Percentiles rank a stretch among this genome's conserved stretches.
These are phyloP conservation scores for Cercophora samala DNA, from an alignment of 495 filamentous ascomycete species.

Conservation along the genomic window DNA sequence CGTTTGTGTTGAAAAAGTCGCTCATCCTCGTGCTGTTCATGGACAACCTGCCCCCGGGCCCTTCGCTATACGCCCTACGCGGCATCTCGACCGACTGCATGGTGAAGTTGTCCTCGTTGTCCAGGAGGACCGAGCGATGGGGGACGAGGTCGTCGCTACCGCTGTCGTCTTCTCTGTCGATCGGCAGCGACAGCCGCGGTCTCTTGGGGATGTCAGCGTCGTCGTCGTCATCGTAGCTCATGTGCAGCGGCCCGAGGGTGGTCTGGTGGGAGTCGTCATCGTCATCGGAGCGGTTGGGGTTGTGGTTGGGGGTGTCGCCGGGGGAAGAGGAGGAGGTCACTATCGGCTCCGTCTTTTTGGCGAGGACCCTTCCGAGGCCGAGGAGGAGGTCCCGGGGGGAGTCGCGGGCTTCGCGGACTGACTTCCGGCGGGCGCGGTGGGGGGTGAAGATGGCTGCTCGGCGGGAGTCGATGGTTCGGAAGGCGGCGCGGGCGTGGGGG, in stretches of 20 bases:
- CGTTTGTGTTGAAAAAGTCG: slow-evolving; percentile 56
- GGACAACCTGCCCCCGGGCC: slow-evolving; percentile 37
- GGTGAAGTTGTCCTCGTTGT: slow-evolving; percentile 63
- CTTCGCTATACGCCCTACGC: slow-evolving; percentile 57
- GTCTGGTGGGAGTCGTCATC: slow-evolving; percentile 14
- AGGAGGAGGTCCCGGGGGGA: slow-evolving; percentile 70
- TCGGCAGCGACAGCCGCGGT: slow-evolving; percentile 66
- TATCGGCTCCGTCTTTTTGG: slow-evolving; percentile 54
- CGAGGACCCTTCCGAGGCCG: slow-evolving; percentile 64
- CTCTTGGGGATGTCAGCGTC: slow-evolving; percentile 58
- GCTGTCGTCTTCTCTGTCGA: slow-evolving; percentile 57
- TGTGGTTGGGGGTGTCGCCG: neutral
- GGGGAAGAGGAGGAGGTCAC: slow-evolving; percentile 54
- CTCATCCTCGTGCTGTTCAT: slow-evolving; percentile 57
- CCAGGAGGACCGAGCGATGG: slow-evolving; percentile 60
- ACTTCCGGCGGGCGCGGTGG: slow-evolving; percentile 60
- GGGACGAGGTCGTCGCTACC: slow-evolving; percentile 57
- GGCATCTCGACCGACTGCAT: slow-evolving; percentile 67
- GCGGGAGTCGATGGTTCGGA: slow-evolving; percentile 66
- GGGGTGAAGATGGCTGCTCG: slow-evolving; percentile 72
- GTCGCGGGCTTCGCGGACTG: slow-evolving; percentile 65
- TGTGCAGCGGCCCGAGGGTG: slow-evolving; percentile 34
- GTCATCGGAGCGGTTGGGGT: neutral
- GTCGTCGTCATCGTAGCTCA: slow-evolving; percentile 57
- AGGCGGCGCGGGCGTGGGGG: slow-evolving; percentile 62